Conservation (phyloP, 2,329 filamentous ascomycete genomes). For the Talaromyces islandicus region DNA sequence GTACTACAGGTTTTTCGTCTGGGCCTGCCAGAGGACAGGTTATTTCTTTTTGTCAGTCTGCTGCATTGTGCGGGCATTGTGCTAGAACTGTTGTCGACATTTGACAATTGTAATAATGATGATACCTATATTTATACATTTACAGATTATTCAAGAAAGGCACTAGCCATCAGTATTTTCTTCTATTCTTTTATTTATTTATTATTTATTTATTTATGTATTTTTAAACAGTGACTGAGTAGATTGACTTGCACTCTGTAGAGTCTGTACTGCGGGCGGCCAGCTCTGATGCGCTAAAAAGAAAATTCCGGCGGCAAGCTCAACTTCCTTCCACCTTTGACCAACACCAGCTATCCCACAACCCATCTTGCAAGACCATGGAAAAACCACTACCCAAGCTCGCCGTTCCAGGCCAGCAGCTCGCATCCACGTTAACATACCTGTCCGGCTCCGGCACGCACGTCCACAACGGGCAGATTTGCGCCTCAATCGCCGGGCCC, state of each 20-base stretch:
- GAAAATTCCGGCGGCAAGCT: neutral
- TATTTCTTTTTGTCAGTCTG: neutral
- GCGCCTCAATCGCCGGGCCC: slow-evolving; percentile 74
- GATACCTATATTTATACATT: slow-evolving; percentile 19
- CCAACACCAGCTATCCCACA: neutral
- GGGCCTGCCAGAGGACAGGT: neutral
- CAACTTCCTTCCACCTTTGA: neutral
- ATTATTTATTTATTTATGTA: too few relatives aligned
- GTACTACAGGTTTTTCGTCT: slow-evolving; percentile 1
- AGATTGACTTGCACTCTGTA: neutral
- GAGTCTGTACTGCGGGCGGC: neutral
- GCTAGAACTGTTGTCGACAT: slow-evolving; percentile 6
- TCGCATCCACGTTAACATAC: slow-evolving; percentile 64
- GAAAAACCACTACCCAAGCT: slow-evolving; percentile 37
- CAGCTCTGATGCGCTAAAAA: neutral
- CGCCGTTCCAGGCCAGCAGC: slow-evolving; percentile 74
- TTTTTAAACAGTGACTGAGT: too few relatives aligned
- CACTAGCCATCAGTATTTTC: neutral
- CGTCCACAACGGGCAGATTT: slow-evolving; percentile 66
- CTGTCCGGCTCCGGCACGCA: slow-evolving; percentile 77
- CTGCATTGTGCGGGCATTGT: slow-evolving; percentile 5
- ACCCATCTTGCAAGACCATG: slow-evolving; percentile 17
- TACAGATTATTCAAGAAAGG: neutral
- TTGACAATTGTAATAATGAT: slow-evolving; percentile 10
- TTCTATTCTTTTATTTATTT: too few relatives aligned